Percentiles rank a stretch among this genome's conserved stretches.
Conservation (phyloP, 75 land plant genomes). For the Pinus tabuliformis region DNA sequence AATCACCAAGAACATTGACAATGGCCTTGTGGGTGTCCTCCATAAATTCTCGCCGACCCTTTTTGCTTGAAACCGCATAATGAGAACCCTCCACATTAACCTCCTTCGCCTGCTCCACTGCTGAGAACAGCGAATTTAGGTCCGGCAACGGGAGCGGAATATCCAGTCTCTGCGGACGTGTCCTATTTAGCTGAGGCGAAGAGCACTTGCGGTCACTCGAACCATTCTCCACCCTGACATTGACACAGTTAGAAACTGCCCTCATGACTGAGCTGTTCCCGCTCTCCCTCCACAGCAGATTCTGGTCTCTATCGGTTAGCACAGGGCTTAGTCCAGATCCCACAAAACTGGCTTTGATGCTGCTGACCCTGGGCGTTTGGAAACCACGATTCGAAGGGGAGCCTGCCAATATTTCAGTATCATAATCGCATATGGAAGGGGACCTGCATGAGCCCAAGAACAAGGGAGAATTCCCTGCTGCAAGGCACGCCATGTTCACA, state of each 20-base stretch:
- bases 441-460: too few relatives aligned
- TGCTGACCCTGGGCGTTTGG: neutral
- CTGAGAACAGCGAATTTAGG: neutral
- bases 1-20: constrained; percentile 30
- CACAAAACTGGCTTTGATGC: neutral
- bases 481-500: too few relatives aligned
- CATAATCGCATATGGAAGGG: too few relatives aligned
- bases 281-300: neutral
- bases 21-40: constrained; percentile 49
- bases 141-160: constrained; percentile 35
- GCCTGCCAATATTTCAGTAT: too few relatives aligned
- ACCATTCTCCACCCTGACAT: neutral
- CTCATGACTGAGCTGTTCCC: neutral
- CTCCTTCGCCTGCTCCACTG: constrained; percentile 10
- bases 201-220: neutral
- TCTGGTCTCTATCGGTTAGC: neutral
- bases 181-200: constrained; percentile 48
- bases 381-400: too few relatives aligned
- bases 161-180: constrained; percentile 60
- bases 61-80: constrained; percentile 55
- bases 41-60: constrained; percentile 58
- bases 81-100: constrained; percentile 23
- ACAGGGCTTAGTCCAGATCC: neutral
- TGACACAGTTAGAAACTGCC: neutral
- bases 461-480: too few relatives aligned